Conservation (phyloP, 2,329 filamentous ascomycete species). For the Eutypella sp. region DNA sequence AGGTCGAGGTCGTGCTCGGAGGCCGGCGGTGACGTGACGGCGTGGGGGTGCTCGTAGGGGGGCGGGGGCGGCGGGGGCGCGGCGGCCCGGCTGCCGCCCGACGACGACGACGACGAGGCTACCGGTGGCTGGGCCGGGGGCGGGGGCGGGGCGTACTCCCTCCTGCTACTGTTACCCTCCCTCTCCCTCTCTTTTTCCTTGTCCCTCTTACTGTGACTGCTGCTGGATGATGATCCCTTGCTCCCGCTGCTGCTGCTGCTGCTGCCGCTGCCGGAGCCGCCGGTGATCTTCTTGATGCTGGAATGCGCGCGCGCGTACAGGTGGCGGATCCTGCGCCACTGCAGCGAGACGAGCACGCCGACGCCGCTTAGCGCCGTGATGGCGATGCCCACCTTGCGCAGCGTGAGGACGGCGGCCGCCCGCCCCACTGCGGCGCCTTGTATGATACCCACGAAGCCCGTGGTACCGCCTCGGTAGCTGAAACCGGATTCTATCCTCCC, state of each 20-base stretch:
- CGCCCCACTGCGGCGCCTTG: constrained; percentile 1
- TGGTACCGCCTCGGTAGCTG: constrained; percentile 1
- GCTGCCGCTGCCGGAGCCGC: background rate
- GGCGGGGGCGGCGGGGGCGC: background rate
- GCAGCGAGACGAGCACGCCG: background rate
- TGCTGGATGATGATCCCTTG: background rate
- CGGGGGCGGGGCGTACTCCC: background rate
- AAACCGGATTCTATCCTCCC: constrained; percentile 1
- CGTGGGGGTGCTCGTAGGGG: background rate
- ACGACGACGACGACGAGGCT: background rate
- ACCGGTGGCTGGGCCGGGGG: background rate
- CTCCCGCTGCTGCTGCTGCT: background rate
- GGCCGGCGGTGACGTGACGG: background rate
- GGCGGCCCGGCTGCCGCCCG: background rate
- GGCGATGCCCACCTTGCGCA: background rate
- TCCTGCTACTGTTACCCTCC: background rate
- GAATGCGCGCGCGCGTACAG: background rate
- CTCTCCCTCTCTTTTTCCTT: background rate
- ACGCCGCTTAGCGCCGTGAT: background rate
- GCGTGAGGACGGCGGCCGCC: background rate
- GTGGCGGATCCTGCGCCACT: background rate
- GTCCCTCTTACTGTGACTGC: background rate
- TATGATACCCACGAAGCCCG: constrained; percentile 1
- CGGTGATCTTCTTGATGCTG: background rate
- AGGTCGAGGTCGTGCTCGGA: background rate